Conservation (phyloP, 225 moss, liverwort and hornwort genomes). For the Pleurozium schreberi region DNA sequence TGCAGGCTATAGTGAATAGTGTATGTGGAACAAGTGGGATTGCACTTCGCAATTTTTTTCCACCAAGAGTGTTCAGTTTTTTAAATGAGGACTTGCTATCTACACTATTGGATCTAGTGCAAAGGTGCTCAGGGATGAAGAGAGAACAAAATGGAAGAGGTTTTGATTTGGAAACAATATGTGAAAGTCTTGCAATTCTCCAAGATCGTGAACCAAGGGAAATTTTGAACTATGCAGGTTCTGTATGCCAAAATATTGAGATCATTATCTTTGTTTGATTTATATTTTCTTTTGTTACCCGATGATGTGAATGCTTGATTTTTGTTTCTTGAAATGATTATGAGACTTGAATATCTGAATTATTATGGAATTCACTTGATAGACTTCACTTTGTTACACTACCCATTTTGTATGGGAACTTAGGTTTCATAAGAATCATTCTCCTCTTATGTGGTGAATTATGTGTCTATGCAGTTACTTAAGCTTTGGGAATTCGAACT, state of each 20-base stretch:
- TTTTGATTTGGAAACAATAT: fast-evolving
- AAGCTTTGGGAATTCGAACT: background rate
- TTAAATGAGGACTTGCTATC: background rate
- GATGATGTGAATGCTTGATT: no score
- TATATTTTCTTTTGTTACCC: no score
- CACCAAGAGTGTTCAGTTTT: fast-evolving
- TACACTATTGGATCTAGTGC: background rate
- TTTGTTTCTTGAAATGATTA: background rate
- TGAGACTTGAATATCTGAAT: background rate
- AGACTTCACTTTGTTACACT: background rate
- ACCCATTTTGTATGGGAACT: fast-evolving
- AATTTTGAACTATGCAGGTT: background rate
- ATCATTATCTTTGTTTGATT: background rate
- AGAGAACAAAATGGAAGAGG: fast-evolving
- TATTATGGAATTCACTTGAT: background rate
- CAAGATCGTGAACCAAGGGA: background rate
- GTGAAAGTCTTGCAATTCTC: background rate
- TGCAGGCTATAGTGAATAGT: background rate
- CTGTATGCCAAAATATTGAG: background rate
- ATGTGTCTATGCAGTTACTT: background rate
- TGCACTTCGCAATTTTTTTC: background rate
- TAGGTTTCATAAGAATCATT: background rate
- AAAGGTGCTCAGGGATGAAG: background rate
- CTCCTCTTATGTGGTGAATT: no score
- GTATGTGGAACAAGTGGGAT: background rate